phyloP scores from a whole-genome alignment of 2,329 filamentous ascomycete genomes.

The Epichloe uncinata region DNA sequence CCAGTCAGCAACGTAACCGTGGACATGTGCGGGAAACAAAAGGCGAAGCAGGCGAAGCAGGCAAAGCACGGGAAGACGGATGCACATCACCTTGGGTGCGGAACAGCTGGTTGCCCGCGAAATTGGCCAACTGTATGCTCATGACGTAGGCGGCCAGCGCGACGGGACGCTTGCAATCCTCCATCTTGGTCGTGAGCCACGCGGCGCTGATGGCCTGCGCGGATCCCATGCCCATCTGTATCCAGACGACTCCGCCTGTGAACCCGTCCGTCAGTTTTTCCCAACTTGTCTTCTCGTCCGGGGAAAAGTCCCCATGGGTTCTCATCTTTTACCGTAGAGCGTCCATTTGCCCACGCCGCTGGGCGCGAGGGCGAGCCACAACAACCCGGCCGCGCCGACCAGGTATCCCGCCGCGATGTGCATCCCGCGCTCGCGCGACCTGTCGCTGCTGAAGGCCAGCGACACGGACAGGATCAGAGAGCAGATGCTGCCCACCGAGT shows the following conservation, averaged over 20 bases:
- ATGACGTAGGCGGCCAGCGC: constrained; percentile 19
- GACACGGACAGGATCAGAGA: constrained; percentile 14
- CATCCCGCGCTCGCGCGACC: constrained; percentile 14
- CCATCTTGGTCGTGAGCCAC: constrained; percentile 17
- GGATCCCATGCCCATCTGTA: constrained; percentile 19
- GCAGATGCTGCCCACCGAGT: constrained; percentile 15
- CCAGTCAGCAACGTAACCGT: too few species aligned
- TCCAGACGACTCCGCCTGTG: constrained; percentile 17
- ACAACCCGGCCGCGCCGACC: constrained; percentile 13
- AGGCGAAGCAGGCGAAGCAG: too few species aligned
- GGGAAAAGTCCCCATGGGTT: too few species aligned
- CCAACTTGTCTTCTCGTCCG: too few species aligned
- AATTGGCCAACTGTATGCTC: constrained; percentile 18
- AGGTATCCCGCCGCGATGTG: constrained; percentile 16
- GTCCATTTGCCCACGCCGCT: constrained; percentile 12
- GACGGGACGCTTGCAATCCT: constrained; percentile 16
- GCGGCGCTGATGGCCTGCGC: constrained; percentile 18
- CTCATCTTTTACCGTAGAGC: constrained; percentile 11
- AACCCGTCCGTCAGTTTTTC: too few species aligned
- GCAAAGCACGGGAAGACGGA: too few species aligned
- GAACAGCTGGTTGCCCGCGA: constrained; percentile 18
- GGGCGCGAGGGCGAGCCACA: constrained; percentile 17
- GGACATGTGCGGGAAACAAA: too few species aligned
- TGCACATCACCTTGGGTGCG: constrained; percentile 10
- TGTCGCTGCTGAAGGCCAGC: constrained; percentile 16